Evolutionary conservation across 2,329 filamentous ascomycete species (phyloP).

Genomic region (Incumbomyces lentus): DNA sequence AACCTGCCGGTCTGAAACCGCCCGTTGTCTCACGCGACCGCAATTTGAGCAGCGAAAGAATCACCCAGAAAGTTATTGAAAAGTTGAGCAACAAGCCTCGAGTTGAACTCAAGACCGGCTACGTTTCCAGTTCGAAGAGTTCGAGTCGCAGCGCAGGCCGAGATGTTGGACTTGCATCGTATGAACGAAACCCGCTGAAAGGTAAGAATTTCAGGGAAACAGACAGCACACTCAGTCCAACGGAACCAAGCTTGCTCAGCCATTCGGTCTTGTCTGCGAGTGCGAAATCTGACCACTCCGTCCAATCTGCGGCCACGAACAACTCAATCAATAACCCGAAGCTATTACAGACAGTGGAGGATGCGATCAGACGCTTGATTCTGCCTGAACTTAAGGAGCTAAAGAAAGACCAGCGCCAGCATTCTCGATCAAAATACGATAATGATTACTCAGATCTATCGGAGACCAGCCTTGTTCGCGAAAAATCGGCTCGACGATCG

Average conservation of each 20-base stretch:
- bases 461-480: constrained; percentile 46
- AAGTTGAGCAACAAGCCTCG: constrained; percentile 48
- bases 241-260: constrained; percentile 52
- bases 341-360: constrained; percentile 80
- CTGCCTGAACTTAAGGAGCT: constrained; percentile 84
- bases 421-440: constrained; percentile 54
- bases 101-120: constrained; percentile 31
- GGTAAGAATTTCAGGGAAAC: constrained; percentile 41
- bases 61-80: constrained; percentile 59
- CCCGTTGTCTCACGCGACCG: constrained; percentile 49
- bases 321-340: constrained; percentile 89
- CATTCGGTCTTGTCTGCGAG: constrained; percentile 41
- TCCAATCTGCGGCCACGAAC: constrained; percentile 48
- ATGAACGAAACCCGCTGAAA: constrained; percentile 36
- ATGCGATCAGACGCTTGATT: constrained; percentile 80
- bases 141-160: constrained; percentile 35
- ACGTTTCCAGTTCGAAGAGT: constrained; percentile 33
- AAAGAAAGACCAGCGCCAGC: constrained; percentile 68
- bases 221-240: constrained; percentile 41
- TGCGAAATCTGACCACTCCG: constrained; percentile 47
- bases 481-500: constrained; percentile 43
- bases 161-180: constrained; percentile 31
- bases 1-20: constrained; percentile 45
- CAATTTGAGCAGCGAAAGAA: constrained; percentile 56
- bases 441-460: constrained; percentile 51